Conservation (phyloP, 345 rosid species). For the Draba incana region DNA sequence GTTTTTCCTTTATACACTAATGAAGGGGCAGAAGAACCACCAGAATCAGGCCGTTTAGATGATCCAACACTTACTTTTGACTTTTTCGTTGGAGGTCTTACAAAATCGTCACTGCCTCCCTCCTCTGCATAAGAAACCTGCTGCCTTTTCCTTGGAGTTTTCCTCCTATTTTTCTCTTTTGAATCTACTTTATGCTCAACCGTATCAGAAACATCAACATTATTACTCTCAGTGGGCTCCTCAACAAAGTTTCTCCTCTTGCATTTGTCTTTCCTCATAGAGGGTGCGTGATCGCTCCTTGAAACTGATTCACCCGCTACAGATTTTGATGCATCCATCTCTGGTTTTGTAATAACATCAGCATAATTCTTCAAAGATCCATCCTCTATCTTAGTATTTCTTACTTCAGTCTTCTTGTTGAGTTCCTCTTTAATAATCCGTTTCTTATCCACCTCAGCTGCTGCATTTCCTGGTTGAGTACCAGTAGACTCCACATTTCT, state of each 20-base stretch:
- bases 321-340: constrained; percentile 36
- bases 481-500: constrained; percentile 42
- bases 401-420: constrained; percentile 34
- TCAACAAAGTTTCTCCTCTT: constrained; percentile 49
- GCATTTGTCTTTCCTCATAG: constrained; percentile 34
- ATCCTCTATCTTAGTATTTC: constrained; percentile 14
- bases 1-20: constrained; percentile 27
- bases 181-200: constrained; percentile 29
- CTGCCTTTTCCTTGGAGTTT: constrained; percentile 58
- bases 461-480: constrained; percentile 28
- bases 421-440: constrained; percentile 42
- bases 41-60: constrained; percentile 38
- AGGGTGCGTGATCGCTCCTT: constrained; percentile 31
- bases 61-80: constrained; percentile 39
- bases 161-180: constrained; percentile 45
- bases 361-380: neutral
- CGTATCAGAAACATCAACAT: constrained; percentile 34
- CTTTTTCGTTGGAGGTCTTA: constrained; percentile 42
- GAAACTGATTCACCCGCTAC: constrained; percentile 36
- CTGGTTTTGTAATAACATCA: constrained; percentile 29
- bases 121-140: constrained; percentile 45
- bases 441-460: constrained; percentile 37
- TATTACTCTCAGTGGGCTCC: constrained; percentile 44
- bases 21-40: constrained; percentile 36
- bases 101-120: constrained; percentile 41